Evolutionary conservation across 129 eudicot species (phyloP), one percentile per base, ranked within the genome.

Genomic region (Pulicaria dysenterica): DNA sequence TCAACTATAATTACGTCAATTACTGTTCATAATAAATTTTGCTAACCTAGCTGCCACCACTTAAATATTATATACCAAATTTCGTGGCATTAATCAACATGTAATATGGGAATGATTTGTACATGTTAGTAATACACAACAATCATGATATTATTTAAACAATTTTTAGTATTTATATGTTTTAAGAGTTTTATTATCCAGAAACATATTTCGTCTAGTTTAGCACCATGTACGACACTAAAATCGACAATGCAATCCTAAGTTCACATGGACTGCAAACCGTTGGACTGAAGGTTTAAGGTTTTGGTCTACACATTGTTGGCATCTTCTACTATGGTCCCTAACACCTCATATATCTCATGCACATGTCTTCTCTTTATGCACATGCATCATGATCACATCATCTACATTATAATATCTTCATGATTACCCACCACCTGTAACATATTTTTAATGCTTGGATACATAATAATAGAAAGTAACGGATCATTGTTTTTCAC

Each of bases 341-440:
- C 59, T 63, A 15, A 63, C 68, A 63, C 36, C 31, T 63, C 68
- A 63, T n/a, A n/a, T n/a, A n/a, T 63, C 38, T 62, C 31, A 24
- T 24, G 31, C 68, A 62, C 68, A 40, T 58, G 64, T 63, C 36
- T 24, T 39, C 49, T 63, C 68, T n/a, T 49, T 49, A 49, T 49
- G 60, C 73, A 49, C 60, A 67, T 67, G 60, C 37, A 67, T 67
- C 58, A 67, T n/a, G n/a, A n/a, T 49, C 58, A 44, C 38, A 44
- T 44, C 70, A 65, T 45, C 41, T 24, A 24, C 31, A 24, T 24
- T 24, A n/a, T n/a, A n/a, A n/a, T n/a, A 49, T 67, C 54, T 9
- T 64, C 7, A 16, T 66, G 12, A 63, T 14, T 15, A 67, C 36
- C 46, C 73, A 49, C 59, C 47, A 49, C 49, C 58, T 5, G n/a